Percentiles rank a stretch among this genome's conserved stretches.
These are phyloP conservation scores for Hibiscus trionum DNA, from an alignment of 345 rosid species.

Conservation along the genomic window DNA sequence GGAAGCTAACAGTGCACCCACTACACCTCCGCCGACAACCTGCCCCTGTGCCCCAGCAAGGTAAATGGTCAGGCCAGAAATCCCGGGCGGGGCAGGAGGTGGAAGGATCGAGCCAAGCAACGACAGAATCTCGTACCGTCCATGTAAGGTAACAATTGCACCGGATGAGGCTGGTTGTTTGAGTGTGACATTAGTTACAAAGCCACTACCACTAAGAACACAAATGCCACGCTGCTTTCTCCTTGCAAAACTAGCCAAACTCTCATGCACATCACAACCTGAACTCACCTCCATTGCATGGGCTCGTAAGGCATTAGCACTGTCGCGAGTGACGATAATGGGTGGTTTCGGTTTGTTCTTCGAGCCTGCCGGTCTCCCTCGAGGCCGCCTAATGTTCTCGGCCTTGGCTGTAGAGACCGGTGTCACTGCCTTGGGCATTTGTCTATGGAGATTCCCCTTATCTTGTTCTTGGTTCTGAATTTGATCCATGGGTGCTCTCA, in stretches of 20 bases:
- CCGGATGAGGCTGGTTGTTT: conserved; percentile 79
- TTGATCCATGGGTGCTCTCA: conserved; percentile 32
- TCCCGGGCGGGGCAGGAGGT: conserved; percentile 80
- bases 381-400: conserved; percentile 54
- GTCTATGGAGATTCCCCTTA: conserved; percentile 16
- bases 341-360: conserved; percentile 96
- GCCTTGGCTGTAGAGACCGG: conserved; percentile 32
- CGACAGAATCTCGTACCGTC: conserved; percentile 90
- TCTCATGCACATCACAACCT: conserved; percentile 78
- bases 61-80: conserved; percentile 76
- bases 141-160: conserved; percentile 77
- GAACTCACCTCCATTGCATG: conserved; percentile 91
- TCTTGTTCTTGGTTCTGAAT: conserved; percentile 35
- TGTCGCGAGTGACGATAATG: conserved; percentile 72
- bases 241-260: conserved; percentile 62
- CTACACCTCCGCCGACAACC: conserved; percentile 84
- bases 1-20: conserved; percentile 76
- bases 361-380: conserved; percentile 93
- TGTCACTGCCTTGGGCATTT: not conserved
- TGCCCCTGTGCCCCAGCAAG: conserved; percentile 90
- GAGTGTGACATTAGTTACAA: conserved; percentile 79
- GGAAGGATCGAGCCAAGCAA: conserved; percentile 87
- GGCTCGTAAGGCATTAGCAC: conserved; percentile 74
- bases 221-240: conserved; percentile 78
- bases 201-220: conserved; percentile 74